Conservation (phyloP, 441 rosid genomes). For the Pelargonium myrrhifolium region DNA sequence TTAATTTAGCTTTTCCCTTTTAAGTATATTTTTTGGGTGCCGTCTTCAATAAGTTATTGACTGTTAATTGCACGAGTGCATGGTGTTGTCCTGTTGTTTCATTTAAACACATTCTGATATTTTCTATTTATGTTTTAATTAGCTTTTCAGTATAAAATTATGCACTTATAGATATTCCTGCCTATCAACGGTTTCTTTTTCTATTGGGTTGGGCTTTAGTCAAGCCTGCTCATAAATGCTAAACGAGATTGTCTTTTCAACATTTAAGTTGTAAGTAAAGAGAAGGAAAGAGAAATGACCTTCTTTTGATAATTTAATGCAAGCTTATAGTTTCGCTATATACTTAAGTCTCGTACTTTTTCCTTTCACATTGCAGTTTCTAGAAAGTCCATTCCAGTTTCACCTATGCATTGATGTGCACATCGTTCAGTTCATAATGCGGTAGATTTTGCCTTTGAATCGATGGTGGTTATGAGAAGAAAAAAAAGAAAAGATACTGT, state of each 20-base stretch:
- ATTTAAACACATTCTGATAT: not conserved
- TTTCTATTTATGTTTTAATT: not conserved
- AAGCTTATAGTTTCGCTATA: not conserved
- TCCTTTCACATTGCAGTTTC: not conserved
- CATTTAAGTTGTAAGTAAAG: not conserved
- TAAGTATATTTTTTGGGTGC: no score
- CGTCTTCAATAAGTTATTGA: no score
- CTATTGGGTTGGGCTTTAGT: not conserved
- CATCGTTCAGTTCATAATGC: not conserved
- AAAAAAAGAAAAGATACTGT: constrained; percentile 14
- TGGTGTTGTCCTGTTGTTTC: no score
- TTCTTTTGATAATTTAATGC: not conserved
- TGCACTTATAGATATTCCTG: not conserved
- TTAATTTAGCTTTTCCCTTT: no score
- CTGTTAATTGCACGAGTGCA: no score
- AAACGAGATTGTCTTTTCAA: not conserved
- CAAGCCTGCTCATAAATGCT: not conserved
- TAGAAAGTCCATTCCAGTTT: not conserved
- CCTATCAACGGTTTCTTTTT: not conserved
- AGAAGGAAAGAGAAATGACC: not conserved
- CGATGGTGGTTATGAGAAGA: constrained; percentile 6
- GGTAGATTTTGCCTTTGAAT: not conserved
- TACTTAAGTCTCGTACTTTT: constrained; percentile 1
- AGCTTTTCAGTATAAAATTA: not conserved
- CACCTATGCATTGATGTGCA: constrained; percentile 2